Base-by-base conservation (phyloP, 805 yeast species). In the Komagataella mondaviorum region DNA sequence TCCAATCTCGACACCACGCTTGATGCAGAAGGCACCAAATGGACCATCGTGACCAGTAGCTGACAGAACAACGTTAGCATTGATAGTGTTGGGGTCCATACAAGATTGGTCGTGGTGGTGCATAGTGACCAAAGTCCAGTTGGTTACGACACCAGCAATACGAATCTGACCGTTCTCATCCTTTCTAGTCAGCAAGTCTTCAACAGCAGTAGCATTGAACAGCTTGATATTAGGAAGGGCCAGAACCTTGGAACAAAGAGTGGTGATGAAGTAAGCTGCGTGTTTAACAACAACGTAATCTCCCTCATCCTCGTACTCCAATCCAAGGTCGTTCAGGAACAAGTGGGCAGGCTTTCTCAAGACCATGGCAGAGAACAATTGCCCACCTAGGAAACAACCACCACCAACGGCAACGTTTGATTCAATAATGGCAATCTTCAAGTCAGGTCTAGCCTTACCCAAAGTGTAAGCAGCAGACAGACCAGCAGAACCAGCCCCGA, bases 11-110 rank as follows among this genome's bases (percentile, higher is more conserved):
- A 74, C 80, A 49, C 78, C 71, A 66, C 90, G 76, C 72, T 84
- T 84, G 55, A 85, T 88, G 55, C 80, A 76, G 69, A 82, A 83
- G 6, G 90, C 89, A 54, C 90, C 90, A 68, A 83, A 81, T 50
- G 88, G 89, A 60, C 91, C 90, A 63, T 84, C 91, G 62, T 84
- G 90, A 53, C 90, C 91, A 36, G 88, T 78, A 55, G 88, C 79
- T 14, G 88, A 82, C 53, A 85, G 70, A 52, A 84, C 78, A 52
- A 85, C 79, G 62, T 71, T 63, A 54, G 73, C 71, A 60, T 83
- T 84, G 71, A 84, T 81, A 54, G 88, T 83, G 70, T 83, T 83
- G 49, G 90, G 89, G 63, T 83, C 90, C 89, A 84, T 84, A 64
- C 90, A 84, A 12, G 85, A 78, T 65, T 84, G 90, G 52, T 78